Evolutionary conservation across 495 filamentous ascomycete genomes (phyloP), one percentile per base, ranked within the genome.

Genomic region (Tuber brumale): DNA sequence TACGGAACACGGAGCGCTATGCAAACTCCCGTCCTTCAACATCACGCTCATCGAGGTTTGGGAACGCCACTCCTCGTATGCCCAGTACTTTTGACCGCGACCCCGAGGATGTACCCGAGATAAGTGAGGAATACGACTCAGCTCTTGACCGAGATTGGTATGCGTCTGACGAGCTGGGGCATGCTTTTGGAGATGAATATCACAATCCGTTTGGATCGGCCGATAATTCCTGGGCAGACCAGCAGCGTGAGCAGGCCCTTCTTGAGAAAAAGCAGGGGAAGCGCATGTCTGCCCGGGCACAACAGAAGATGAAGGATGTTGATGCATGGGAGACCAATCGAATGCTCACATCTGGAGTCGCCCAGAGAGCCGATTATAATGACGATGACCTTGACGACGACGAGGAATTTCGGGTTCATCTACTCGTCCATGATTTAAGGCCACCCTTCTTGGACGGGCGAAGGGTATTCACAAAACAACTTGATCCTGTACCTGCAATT

Each of bases 311-410:
- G 85, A 94, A 94, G 83, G 95, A 97, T 82, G 92, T 92, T 39
- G 95, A 99, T 86, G 94, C 93, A 42, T 99, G 95, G 95, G 95
- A 99, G 83, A 94, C 94, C 23, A 98, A 99, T 85, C 93, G 95
- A 51, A 97, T 99, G 96, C 90, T 98, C 69, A 96, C 94, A 0
- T 97, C 94, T 19, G 95, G 94, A 72, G 95, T 98, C 70, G 96
- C 96, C 23, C 96, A 98, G 84, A 86, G 95, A 84, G 87, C 93
- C 76, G 92, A 95, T 79, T 89, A 92, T 79, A 90, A 91, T 44
- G 87, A 88, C 37, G 93, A 94, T 79, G 95, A 97, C 76, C 89
- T 91, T 76, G 94, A 97, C 71, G 95, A 99, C 78, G 92, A 97
- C 70, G 95, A 98, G 81, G 92, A 88, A 37, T 97, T 92, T 16